These are phyloP conservation scores for Claviceps humidiphila DNA, from an alignment of 2,329 filamentous ascomycete species.

Conservation along the genomic window DNA sequence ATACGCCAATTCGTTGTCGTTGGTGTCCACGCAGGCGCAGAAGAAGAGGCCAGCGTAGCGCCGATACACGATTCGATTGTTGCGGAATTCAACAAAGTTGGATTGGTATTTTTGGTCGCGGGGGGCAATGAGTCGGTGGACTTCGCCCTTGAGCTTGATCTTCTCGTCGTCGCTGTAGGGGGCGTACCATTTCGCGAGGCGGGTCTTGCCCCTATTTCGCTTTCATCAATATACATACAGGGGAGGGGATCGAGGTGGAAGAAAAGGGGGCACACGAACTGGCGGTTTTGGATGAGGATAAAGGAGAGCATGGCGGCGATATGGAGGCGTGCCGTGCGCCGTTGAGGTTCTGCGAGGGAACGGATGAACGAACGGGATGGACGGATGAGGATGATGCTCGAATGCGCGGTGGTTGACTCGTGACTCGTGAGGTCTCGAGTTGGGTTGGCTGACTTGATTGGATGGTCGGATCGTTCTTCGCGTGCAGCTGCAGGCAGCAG, in stretches of 20 bases:
- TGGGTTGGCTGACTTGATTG: too few species aligned
- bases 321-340: background rate
- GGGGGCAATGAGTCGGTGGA: slow-evolving; percentile 93
- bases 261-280: slow-evolving; percentile 36
- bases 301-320: slow-evolving; percentile 55
- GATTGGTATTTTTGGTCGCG: slow-evolving; percentile 99
- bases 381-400: background rate
- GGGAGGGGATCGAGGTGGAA: background rate
- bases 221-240: background rate
- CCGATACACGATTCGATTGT: slow-evolving; percentile 94
- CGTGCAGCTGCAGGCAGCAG: too few species aligned
- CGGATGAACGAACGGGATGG: background rate
- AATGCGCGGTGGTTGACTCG: background rate
- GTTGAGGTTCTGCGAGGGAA: background rate
- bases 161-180: slow-evolving; percentile 98
- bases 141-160: slow-evolving; percentile 96
- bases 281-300: slow-evolving; percentile 79
- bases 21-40: slow-evolving; percentile 97
- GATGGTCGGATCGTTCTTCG: too few species aligned
- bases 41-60: slow-evolving; percentile 98
- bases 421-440: too few species aligned
- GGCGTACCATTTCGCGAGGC: slow-evolving; percentile 96
- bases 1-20: slow-evolving; percentile 95
- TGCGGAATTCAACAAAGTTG: slow-evolving; percentile 95
- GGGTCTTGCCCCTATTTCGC: slow-evolving; percentile 77